Evolutionary conservation across 208 protist species (phyloP), one percentile per base, ranked within the genome.

Genomic region (Trypanosoma caninum): DNA sequence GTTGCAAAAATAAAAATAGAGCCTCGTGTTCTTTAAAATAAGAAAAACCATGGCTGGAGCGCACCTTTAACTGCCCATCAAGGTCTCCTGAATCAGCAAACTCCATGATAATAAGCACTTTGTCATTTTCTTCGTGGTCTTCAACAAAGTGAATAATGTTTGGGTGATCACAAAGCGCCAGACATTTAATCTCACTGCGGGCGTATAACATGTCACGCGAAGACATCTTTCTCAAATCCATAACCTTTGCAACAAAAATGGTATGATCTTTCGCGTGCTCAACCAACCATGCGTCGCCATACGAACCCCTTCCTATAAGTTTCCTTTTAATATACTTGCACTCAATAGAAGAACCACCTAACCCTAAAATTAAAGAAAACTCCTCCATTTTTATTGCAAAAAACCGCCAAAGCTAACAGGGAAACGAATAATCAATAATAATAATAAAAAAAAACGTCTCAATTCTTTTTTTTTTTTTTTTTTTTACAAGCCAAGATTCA

Each of bases 121-220:
- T 74, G 28, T 92, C 84, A 47, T 82, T 79, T 28, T 91, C 82
- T 31, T 90, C 82, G 35, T 85, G 77, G 69, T 94, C 88, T 34
- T 94, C 88, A 50, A 91, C 72, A 67, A 83, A 94, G 42, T 78
- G 74, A 59, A 94, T 89, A 56, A 94, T 91, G 53, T 94, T 94
- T 1, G 88, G 84, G 58, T 94, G 88, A 50, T 83, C 47, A 56
- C 82, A 87, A 57, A 71, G 89, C 8, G 84, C 80, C 18, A 94
- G 60, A 51, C 88, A 94, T 55, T 90, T 91, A 45, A 94, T 94
- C 54, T 94, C 84, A 61, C 82, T 91, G 48, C 90, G 80, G 0
- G 88, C 88, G 54, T 94, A 94, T 34, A 74, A 73, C 27, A 79
- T 81, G 51, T 94, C 88, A 0, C 85, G 82, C 3, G 69, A 44